Conservation (phyloP, 1,284 basidiomycete genomes). For the Sporisorium scitamineum region DNA sequence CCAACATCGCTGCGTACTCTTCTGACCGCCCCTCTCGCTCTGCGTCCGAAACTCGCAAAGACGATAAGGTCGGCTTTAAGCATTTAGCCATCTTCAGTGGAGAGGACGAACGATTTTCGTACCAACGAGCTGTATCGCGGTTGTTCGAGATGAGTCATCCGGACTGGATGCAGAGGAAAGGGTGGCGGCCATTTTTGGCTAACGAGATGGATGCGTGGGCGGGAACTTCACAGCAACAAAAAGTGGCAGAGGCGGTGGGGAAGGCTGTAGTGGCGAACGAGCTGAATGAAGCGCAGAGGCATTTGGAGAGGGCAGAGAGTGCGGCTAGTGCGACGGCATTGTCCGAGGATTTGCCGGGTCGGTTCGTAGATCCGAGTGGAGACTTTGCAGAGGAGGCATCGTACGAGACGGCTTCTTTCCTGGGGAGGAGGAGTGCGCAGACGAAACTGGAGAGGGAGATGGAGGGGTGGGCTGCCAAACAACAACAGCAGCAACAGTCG, state of each 20-base stretch:
- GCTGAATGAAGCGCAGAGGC: conserved; percentile 17
- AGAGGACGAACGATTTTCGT: conserved; percentile 78
- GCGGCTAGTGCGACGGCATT: conserved; percentile 10
- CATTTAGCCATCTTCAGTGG: conserved; percentile 77
- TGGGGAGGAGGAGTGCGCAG: conserved; percentile 20
- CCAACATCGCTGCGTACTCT: conserved; percentile 76
- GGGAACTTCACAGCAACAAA: conserved; percentile 16
- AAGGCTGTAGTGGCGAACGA: conserved; percentile 28
- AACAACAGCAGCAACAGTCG: conserved; percentile 3
- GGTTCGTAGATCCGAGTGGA: conserved; percentile 31
- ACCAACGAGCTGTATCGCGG: conserved; percentile 78
- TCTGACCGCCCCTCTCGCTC: conserved; percentile 20
- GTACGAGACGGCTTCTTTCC: conserved; percentile 47
- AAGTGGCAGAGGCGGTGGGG: conserved; percentile 10
- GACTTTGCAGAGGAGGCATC: conserved; percentile 52
- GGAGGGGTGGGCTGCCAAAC: conserved; percentile 8
- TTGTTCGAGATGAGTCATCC: conserved; percentile 75
- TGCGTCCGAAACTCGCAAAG: conserved; percentile 9
- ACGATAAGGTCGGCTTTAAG: conserved; percentile 71
- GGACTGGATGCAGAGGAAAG: conserved; percentile 47
- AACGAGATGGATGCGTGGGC: conserved; percentile 53
- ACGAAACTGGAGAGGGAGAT: conserved; percentile 28
- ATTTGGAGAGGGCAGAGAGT: conserved; percentile 19
- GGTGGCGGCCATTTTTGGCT: conserved; percentile 53
- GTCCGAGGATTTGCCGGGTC: conserved; percentile 7